Conservation (phyloP, 257 asterid genomes). For the Prunella vulgaris region DNA sequence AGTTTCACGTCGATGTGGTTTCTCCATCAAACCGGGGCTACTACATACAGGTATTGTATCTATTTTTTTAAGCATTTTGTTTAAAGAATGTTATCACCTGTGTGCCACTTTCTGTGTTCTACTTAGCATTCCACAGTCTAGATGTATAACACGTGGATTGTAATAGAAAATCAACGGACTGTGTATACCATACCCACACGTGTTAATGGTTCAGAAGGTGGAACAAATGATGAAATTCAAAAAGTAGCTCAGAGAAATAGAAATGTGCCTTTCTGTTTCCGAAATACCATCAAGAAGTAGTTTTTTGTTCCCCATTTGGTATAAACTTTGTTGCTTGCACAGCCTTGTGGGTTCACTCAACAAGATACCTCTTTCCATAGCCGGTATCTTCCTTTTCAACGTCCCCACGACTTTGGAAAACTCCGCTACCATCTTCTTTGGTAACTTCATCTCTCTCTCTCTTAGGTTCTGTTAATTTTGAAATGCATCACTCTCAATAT, state of each 20-base stretch:
- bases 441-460: slow-evolving; percentile 17
- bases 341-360: slow-evolving; percentile 90
- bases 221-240: no score
- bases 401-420: slow-evolving; percentile 82
- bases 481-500: neutral
- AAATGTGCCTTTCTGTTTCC: no score
- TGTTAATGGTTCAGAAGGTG: no score
- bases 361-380: slow-evolving; percentile 85
- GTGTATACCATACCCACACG: no score
- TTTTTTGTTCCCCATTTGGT: neutral
- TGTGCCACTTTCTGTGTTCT: no score
- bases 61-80: no score
- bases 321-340: slow-evolving; percentile 20
- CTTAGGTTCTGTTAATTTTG: neutral
- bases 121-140: no score
- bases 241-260: no score
- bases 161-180: no score
- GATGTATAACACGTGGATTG: no score
- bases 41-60: slow-evolving; percentile 75
- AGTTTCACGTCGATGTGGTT: slow-evolving; percentile 98
- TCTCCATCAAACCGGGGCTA: slow-evolving; percentile 93
- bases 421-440: slow-evolving; percentile 72
- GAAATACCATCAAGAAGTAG: neutral
- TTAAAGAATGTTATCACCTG: no score
- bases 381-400: slow-evolving; percentile 74